Conservation (phyloP, 495 filamentous ascomycete genomes). For the Penicillium macrosclerotiorum region DNA sequence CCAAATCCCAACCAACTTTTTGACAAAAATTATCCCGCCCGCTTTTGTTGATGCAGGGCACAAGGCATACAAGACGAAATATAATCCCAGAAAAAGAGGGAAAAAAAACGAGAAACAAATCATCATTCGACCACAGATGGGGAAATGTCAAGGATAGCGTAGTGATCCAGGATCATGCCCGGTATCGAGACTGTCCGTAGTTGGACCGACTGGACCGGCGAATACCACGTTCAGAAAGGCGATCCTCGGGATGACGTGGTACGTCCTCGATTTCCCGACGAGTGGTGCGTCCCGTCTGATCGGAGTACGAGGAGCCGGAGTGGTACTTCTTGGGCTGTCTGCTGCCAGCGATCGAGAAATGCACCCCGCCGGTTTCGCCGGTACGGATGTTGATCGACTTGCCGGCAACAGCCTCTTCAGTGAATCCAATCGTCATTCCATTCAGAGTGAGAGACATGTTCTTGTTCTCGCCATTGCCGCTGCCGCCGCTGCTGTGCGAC, state of each 20-base stretch:
- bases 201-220: constrained; percentile 40
- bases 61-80: not conserved
- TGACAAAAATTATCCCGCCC: constrained; percentile 11
- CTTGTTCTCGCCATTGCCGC: constrained; percentile 35
- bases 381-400: constrained; percentile 44
- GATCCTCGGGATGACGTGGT: constrained; percentile 28
- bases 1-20: constrained; percentile 21
- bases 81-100: not conserved
- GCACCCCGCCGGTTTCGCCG: constrained; percentile 36
- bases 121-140: no score
- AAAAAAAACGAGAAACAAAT: constrained; percentile 1
- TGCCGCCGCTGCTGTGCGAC: constrained; percentile 45
- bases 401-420: constrained; percentile 34
- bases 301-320: constrained; percentile 30
- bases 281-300: constrained; percentile 30
- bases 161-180: constrained; percentile 12
- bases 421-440: constrained; percentile 43
- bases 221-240: constrained; percentile 39
- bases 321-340: constrained; percentile 39
- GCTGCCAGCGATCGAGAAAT: constrained; percentile 39
- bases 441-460: constrained; percentile 44
- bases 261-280: constrained; percentile 32
- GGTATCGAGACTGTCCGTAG: constrained; percentile 26
- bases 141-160: not conserved
- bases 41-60: not conserved